Evolutionary conservation across 1,139 yeast species (phyloP), one percentile per base, ranked within the genome.

Genomic region (Yamadazyma epiphylla): DNA sequence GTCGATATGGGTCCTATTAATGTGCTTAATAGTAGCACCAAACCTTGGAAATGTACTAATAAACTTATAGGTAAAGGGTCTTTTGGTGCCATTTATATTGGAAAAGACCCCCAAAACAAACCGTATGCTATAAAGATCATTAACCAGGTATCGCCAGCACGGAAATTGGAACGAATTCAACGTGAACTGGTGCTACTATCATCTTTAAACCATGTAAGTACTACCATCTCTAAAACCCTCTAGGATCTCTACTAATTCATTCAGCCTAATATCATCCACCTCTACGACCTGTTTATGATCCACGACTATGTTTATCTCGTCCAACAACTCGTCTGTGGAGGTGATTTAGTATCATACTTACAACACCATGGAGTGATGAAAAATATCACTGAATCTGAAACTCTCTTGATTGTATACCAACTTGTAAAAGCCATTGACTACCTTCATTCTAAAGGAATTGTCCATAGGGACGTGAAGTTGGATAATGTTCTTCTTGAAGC

Each of bases 271-370:
- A 59, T 71, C 21, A 58, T 71, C 27, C 55, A 57, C 36, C 58
- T 70, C 15, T 58, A 70, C 34, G 68, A 70, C 10, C 58, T 68
- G 0, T 45, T 65, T 42, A 49, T 65, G 40, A 33, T 58, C 26
- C 30, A 64, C 22, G 41, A 68, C 29, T 44, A 69, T 10, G 37
- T 69, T 3, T 69, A 64, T 31, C 64, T 77, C 7, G 73, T 72
- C 40, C 75, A 76, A 45, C 79, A 75, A 39, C 54, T 70, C 14
- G 48, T 72, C 4, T 62, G 73, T 34, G 87, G 87, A 1, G 87
- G 87, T 0, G 88, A 80, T 43, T 51, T 80, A 11, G 78, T 78
- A 40, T 76, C 84, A 0, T 80, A 77, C 41, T 48, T 80, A 16
- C 64, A 74, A 0, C 60, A 63, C 29, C 71, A 69, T 3, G 57